A percentile compares a stretch with the other conserved stretches of the same genome.
Conservation (phyloP, 148 eudicot species). For the Camellia lanceoleosa region DNA sequence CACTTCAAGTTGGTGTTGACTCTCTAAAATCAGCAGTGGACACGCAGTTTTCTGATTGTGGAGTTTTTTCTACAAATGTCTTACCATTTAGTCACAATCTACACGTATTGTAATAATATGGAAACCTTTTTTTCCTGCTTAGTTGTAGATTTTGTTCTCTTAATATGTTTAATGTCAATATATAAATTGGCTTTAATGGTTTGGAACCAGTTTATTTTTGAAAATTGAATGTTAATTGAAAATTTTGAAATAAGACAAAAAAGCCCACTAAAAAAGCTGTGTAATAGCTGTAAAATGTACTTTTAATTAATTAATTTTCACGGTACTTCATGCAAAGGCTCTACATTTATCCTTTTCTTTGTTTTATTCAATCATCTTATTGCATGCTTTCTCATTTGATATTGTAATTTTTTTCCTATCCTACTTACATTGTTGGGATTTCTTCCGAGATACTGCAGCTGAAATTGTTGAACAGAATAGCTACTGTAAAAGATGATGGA, state of each 20-base stretch:
- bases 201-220: too few relatives aligned
- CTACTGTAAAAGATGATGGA: slow-evolving; percentile 85
- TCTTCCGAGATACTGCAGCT: slow-evolving; percentile 53
- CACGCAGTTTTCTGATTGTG: neutral
- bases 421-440: neutral
- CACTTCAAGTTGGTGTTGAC: neutral
- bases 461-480: slow-evolving; percentile 69
- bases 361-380: neutral
- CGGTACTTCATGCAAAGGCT: neutral
- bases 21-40: neutral
- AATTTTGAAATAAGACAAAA: too few relatives aligned
- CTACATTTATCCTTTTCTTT: neutral
- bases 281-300: neutral
- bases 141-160: neutral
- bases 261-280: too few relatives aligned
- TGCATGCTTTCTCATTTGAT: neutral
- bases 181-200: neutral
- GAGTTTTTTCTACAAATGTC: neutral
- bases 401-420: neutral
- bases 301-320: neutral
- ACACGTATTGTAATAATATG: neutral
- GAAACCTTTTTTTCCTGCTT: neutral
- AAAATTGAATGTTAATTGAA: too few relatives aligned
- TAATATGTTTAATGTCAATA: neutral
- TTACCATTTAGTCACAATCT: neutral